phyloP scores from a whole-genome alignment of 78 protist genomes.

The slime mould (Dictyostelium discoideum) region DNA sequence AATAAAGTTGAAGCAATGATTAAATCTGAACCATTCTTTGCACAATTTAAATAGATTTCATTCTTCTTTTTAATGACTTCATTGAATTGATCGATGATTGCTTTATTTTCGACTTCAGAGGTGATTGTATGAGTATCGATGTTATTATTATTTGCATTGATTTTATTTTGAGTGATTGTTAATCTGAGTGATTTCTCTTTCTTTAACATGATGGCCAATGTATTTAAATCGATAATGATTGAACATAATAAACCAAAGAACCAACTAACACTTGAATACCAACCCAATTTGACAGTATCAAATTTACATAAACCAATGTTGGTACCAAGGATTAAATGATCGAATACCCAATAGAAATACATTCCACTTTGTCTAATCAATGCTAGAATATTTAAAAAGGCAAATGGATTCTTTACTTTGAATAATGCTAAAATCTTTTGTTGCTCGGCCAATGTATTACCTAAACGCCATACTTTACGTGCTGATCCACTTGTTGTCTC shows the following conservation, averaged over 20 bases:
- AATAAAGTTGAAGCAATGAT: slow-evolving; percentile 59
- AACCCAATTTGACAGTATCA: slow-evolving; percentile 54
- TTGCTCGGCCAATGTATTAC: slow-evolving; percentile 67
- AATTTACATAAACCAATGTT: slow-evolving; percentile 50
- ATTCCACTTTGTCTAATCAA: slow-evolving; percentile 60
- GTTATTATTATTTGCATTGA: background rate
- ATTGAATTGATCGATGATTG: background rate
- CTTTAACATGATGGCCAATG: slow-evolving; percentile 21
- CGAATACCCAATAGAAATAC: slow-evolving; percentile 78
- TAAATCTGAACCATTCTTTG: slow-evolving; percentile 53
- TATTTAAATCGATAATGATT: slow-evolving; percentile 65
- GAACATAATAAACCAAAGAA: slow-evolving; percentile 68
- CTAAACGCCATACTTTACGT: slow-evolving; percentile 75
- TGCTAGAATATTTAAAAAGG: slow-evolving; percentile 35
- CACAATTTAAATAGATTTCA: slow-evolving; percentile 53
- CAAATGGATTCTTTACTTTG: slow-evolving; percentile 11
- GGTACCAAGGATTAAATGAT: slow-evolving; percentile 37
- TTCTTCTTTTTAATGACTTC: slow-evolving; percentile 10
- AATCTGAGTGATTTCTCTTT: slow-evolving; percentile 22
- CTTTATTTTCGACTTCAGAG: background rate
- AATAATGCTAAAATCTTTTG: slow-evolving; percentile 44
- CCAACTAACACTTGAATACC: slow-evolving; percentile 64
- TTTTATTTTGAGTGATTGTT: background rate
- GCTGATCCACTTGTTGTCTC: slow-evolving; percentile 52
- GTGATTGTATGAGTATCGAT: background rate